Evolutionary conservation across 306 rosid species (phyloP), one percentile per base, ranked within the genome.

Genomic region (Trifolium fragiferum): DNA sequence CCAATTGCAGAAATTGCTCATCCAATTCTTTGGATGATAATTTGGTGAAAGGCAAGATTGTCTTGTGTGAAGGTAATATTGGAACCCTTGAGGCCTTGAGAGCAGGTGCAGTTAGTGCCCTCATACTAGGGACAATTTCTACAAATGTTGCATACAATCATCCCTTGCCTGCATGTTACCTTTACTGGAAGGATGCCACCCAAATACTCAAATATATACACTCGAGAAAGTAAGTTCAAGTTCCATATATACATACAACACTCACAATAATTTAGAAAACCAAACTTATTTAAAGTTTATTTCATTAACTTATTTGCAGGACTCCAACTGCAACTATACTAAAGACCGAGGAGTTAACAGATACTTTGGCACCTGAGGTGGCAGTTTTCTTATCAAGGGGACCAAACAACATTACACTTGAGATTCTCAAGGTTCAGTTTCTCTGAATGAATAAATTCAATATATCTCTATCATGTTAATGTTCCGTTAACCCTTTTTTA

Each of bases 11-110:
- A 74, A 11, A 35, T 61, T 79, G 86, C 54, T 1, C 0, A 2
- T 2, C 1, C 2, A 64, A 19, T 8, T 20, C 80, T 0, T 20
- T 82, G 77, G 82, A 82, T 57, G 0, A 37, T n/a, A 55, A 76
- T 0, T 49, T 38, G 67, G 81, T 79, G 1, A 23, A 67, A 35
- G 84, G 84, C 8, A 86, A 81, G 72, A 86, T 83, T 67, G 84
- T 86, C 43, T 32, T 84, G 0, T 84, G 87, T 4, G 87, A 86
- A 0, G 33, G 1, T 32, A 20, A 7, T 1, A 4, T 0, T 2
- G 0, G 37, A 12, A 1, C 27, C 25, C 1, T 4, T 25, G 8
- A 16, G 75, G 66, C 12, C 16, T n/a, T 79, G 1, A 0, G 2
- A 15, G 76, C 73, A 2, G 76, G 72, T 4, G 80, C 84, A 5